Evolutionary conservation across 2,329 filamentous ascomycete genomes (phyloP).

Genomic region (Teratosphaeriaceae sp.): DNA sequence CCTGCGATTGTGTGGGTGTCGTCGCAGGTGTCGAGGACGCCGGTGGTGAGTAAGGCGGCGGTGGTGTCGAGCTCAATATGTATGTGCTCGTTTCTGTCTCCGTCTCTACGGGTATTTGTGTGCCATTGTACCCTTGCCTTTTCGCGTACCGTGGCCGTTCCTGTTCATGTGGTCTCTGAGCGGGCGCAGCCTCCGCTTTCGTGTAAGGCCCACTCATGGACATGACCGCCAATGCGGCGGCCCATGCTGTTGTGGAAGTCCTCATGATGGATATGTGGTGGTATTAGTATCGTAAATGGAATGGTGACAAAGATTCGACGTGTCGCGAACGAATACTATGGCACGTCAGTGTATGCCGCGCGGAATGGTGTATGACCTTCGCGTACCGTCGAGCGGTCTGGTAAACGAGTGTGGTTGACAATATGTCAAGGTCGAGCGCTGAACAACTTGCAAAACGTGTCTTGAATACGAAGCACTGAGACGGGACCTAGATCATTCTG

Average conservation of each 20-base stretch:
- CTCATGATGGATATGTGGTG: constrained; percentile 34
- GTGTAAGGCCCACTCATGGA: constrained; percentile 39
- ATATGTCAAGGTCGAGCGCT: constrained; percentile 24
- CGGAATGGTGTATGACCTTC: neutral
- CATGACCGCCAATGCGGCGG: constrained; percentile 39
- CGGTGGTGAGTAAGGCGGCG: neutral
- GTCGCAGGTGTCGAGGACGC: neutral
- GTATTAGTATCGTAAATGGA: constrained; percentile 11
- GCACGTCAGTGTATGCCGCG: constrained; percentile 2
- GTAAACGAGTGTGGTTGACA: constrained; percentile 50
- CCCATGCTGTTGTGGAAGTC: constrained; percentile 40
- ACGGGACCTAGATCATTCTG: constrained; percentile 22
- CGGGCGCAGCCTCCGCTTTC: constrained; percentile 44
- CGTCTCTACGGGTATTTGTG: neutral
- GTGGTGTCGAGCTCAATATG: neutral
- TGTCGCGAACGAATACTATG: constrained; percentile 11
- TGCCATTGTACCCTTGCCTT: constrained; percentile 29
- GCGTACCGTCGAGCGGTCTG: constrained; percentile 27
- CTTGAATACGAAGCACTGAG: constrained; percentile 7
- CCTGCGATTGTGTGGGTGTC: neutral
- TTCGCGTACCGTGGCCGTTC: constrained; percentile 39
- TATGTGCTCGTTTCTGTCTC: constrained; percentile 2
- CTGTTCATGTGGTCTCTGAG: constrained; percentile 30
- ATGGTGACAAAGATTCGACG: constrained; percentile 6
- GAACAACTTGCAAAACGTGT: constrained; percentile 13